Conservation (phyloP, 352 stramenopile species). For the Pythium pyrilobum region DNA sequence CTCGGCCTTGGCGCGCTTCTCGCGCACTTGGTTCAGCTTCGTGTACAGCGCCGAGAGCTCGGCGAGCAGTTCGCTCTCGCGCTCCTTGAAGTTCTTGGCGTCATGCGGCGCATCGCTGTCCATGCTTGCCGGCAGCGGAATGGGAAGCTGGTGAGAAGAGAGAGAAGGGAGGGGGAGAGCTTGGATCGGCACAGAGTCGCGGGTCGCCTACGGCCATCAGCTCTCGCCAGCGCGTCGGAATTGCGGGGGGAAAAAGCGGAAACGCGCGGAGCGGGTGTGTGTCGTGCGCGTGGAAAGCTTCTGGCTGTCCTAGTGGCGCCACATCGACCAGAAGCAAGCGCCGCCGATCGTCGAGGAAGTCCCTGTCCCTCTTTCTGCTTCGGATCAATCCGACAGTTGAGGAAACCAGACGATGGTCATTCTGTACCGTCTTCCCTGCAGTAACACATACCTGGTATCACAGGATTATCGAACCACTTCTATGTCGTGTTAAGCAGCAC, state of each 20-base stretch:
- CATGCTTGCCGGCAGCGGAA: no score
- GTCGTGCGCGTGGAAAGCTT: not conserved
- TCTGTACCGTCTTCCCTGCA: not conserved
- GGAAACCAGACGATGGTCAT: constrained; percentile 3
- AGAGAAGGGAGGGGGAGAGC: not conserved
- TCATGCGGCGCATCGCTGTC: constrained; percentile 18
- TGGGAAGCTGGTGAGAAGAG: no score
- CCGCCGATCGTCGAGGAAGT: not conserved
- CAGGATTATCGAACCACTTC: no score
- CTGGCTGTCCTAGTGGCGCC: not conserved
- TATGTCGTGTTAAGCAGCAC: no score
- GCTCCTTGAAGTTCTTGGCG: constrained; percentile 53
- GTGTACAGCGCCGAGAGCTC: constrained; percentile 75
- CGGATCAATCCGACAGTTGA: constrained; percentile 2
- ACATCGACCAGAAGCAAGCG: constrained; percentile 2
- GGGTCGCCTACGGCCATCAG: not conserved
- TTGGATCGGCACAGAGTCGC: no score
- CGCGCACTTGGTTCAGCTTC: constrained; percentile 78
- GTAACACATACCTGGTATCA: no score
- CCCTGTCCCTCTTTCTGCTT: constrained; percentile 2
- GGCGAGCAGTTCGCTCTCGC: constrained; percentile 54
- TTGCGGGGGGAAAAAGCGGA: not conserved
- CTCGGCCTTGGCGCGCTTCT: constrained; percentile 71
- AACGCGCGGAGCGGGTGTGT: not conserved
- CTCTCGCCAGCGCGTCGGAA: not conserved